Percentiles rank a stretch among this genome's conserved stretches.
These are phyloP conservation scores for Quercus berberidifolia DNA, from an alignment of 306 rosid species.

Conservation along the genomic window DNA sequence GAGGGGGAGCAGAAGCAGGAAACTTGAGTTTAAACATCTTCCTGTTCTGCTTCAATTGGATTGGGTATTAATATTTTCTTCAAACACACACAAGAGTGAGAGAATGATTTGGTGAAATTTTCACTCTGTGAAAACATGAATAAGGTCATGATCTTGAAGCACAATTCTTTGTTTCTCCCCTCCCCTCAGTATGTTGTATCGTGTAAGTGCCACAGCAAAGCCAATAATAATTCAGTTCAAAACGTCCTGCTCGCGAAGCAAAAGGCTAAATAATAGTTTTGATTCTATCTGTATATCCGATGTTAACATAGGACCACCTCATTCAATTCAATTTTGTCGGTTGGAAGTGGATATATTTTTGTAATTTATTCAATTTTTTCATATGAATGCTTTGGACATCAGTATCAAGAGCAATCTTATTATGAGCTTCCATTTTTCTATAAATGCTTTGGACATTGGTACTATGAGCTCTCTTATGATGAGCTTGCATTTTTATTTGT, in stretches of 20 bases:
- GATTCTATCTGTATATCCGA: conserved; percentile 3
- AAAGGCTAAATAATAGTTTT: background rate
- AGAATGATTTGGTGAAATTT: conserved; percentile 4
- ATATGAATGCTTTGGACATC: background rate
- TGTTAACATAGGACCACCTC: background rate
- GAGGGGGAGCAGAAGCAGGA: conserved; percentile 74
- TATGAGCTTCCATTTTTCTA: too few relatives aligned
- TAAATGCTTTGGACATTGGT: too few relatives aligned
- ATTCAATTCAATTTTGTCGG: conserved; percentile 8
- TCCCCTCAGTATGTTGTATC: background rate
- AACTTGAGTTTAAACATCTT: conserved; percentile 25
- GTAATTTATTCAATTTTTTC: background rate
- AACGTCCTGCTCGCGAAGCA: background rate
- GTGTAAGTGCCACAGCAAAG: conserved; percentile 1
- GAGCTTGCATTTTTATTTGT: too few relatives aligned
- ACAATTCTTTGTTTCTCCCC: conserved; percentile 12
- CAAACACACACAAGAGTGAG: conserved; percentile 7
- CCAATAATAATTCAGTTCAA: conserved; percentile 2
- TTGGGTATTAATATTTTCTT: conserved; percentile 25
- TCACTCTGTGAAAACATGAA: conserved; percentile 6
- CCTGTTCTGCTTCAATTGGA: conserved; percentile 21
- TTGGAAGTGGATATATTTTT: background rate
- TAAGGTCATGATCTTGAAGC: conserved; percentile 17
- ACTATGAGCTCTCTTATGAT: too few relatives aligned
- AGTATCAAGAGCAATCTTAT: too few relatives aligned